These are phyloP conservation scores for Elsinoe australis DNA, from an alignment of 2,329 filamentous ascomycete genomes.

Conservation along the genomic window DNA sequence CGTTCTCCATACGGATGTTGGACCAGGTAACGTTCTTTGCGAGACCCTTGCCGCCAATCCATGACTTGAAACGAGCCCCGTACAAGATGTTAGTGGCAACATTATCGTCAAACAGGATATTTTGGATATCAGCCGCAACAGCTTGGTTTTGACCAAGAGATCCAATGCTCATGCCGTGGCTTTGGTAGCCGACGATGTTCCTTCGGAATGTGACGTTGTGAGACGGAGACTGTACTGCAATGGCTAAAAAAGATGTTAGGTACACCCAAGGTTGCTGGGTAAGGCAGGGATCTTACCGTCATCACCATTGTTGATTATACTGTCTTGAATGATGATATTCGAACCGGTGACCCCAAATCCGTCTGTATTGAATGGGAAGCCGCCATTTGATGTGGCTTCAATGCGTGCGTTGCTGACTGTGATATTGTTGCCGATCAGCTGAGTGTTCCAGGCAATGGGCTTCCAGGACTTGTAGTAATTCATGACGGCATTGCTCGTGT, in stretches of 20 bases:
- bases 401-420: conserved; percentile 36
- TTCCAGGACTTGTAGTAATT: conserved; percentile 38
- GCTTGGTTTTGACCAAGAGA: conserved; percentile 35
- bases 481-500: conserved; percentile 32
- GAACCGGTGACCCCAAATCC: conserved; percentile 31
- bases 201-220: conserved; percentile 35
- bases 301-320: conserved; percentile 38
- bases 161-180: conserved; percentile 39
- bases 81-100: conserved; percentile 38
- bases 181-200: conserved; percentile 39
- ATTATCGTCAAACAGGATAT: conserved; percentile 39
- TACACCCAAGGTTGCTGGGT: too few species aligned
- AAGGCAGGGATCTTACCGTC: too few species aligned
- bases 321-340: conserved; percentile 27
- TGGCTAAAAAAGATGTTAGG: too few species aligned
- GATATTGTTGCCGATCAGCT: conserved; percentile 36
- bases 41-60: conserved; percentile 37
- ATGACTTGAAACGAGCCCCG: conserved; percentile 40
- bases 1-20: conserved; percentile 39
- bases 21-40: conserved; percentile 40
- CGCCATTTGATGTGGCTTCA: conserved; percentile 32
- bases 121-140: conserved; percentile 34
- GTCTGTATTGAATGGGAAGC: conserved; percentile 39
- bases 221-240: conserved; percentile 35
- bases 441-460: conserved; percentile 39